Evolutionary conservation across 139 green algal genomes (phyloP), one percentile per base, ranked within the genome.

Genomic region (Chlamydomonas eustigma): DNA sequence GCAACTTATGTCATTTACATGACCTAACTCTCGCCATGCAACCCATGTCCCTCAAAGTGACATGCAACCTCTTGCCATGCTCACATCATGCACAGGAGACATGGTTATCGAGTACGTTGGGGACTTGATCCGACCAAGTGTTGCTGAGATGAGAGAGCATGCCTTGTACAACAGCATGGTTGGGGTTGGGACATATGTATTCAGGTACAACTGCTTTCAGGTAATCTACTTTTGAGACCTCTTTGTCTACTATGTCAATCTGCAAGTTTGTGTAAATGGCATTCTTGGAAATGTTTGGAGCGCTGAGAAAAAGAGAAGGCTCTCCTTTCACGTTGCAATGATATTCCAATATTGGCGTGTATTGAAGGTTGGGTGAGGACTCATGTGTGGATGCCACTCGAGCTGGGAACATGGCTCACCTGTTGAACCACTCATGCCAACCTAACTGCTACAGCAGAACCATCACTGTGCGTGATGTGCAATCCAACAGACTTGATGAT

Each of bases 371-470:
- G 64, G 74, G 68, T 39, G 30, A 79, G 4, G 25, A 30, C 1
- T 51, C 18, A 24, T 75, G 64, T 50, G 75, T 79, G 38, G 75
- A 79, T 50, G 75, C 75, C 4, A 79, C 75, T 6, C 64, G 64
- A 2, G 58, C 84, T 34, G 94, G 89, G 76, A 86, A 86, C 68
- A 84, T 87, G 52, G 85, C 91, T 5, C 83, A 91, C 84, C 85
- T 98, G 51, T 87, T 98, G 64, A 98, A 98, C 87, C 94, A 98
- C 87, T 90, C 85, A 65, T 98, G 94, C 80, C 76, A 88, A 22
- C 88, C 90, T 28, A 94, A 91, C 81, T 94, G 90, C 87, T 85
- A 88, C 81, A 90, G 80, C 65, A 83, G 89, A 36, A 85, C 84
- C 68, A 83, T 94, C 35, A 63, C 28, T 2, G 73, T 80, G 50